phyloP scores from a whole-genome alignment of 345 rosid genomes.

The Sapria himalayana region DNA sequence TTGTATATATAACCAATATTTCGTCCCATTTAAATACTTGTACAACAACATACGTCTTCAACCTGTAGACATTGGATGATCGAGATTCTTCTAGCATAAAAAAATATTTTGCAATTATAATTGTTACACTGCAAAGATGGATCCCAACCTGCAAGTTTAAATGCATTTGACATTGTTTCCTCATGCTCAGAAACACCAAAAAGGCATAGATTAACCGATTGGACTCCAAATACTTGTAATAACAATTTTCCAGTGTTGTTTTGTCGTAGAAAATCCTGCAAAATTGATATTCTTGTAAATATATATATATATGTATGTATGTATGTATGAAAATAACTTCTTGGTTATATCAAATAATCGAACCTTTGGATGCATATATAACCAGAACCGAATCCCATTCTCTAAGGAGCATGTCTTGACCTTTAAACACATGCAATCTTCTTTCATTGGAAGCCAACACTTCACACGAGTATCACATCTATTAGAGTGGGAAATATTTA shows the following conservation, averaged over 20 bases:
- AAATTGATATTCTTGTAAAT: conserved; percentile 3
- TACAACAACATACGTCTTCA: no score
- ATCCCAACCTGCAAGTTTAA: conserved; percentile 44
- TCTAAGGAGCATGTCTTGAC: conserved; percentile 37
- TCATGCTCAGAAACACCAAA: conserved; percentile 82
- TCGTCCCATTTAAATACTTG: no score
- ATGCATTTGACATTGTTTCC: conserved; percentile 78
- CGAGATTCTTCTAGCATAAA: no score
- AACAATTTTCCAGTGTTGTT: conserved; percentile 91
- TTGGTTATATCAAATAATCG: no score
- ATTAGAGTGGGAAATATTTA: no score
- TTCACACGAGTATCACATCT: conserved; percentile 13
- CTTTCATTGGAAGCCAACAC: conserved; percentile 88
- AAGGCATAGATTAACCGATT: conserved; percentile 63
- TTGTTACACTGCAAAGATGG: no score
- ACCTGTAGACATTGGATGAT: no score
- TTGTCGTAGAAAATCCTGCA: conserved; percentile 77
- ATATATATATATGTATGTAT: neutral
- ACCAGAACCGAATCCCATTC: conserved; percentile 63
- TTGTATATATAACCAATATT: no score
- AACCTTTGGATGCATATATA: conserved; percentile 99
- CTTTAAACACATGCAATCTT: conserved; percentile 78
- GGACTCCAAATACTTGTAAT: conserved; percentile 76
- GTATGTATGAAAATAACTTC: neutral
- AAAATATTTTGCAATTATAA: no score